A percentile compares a stretch with the other conserved stretches of the same genome.
Evolutionary conservation across 352 stramenopile genomes (phyloP).

Genomic region (Pythium rhizo-oryzae): DNA sequence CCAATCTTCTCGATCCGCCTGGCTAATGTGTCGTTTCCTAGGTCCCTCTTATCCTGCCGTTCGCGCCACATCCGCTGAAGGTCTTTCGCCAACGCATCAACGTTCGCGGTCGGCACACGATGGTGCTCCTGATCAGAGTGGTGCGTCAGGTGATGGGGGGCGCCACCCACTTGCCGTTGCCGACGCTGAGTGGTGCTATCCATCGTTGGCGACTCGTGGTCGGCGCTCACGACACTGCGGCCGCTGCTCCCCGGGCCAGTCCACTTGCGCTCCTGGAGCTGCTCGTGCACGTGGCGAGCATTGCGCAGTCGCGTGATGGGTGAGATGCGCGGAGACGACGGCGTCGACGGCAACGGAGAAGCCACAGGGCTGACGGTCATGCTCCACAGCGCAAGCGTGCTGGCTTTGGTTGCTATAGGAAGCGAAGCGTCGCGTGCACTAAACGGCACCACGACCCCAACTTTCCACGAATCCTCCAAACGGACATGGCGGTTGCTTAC

Average conservation of each 20-base stretch:
- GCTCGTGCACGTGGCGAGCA: slow-evolving; percentile 27
- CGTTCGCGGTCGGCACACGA: background rate
- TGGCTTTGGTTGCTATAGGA: too few species aligned
- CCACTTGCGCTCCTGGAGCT: slow-evolving; percentile 26
- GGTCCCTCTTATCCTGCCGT: background rate
- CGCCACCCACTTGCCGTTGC: too few species aligned
- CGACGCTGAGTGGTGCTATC: background rate
- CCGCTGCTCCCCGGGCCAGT: slow-evolving; percentile 1
- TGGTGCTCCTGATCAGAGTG: background rate
- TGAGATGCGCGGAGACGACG: slow-evolving; percentile 24
- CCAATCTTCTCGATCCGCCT: slow-evolving; percentile 51
- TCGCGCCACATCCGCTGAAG: slow-evolving; percentile 11
- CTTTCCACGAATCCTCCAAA: slow-evolving; percentile 9
- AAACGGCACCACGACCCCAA: background rate
- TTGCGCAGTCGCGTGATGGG: slow-evolving; percentile 26
- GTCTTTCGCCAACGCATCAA: slow-evolving; percentile 20
- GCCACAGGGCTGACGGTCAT: background rate
- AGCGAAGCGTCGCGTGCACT: slow-evolving; percentile 4
- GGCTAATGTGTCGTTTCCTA: background rate
- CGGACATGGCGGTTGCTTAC: slow-evolving; percentile 13
- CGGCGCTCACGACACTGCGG: background rate
- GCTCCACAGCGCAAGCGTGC: background rate
- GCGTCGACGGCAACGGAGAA: background rate
- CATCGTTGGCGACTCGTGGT: background rate
- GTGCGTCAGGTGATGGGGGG: too few species aligned